Percentiles rank a stretch among this genome's conserved stretches.
Conservation (phyloP, 768 basidiomycete species). For the Mycena sanguinolenta region DNA sequence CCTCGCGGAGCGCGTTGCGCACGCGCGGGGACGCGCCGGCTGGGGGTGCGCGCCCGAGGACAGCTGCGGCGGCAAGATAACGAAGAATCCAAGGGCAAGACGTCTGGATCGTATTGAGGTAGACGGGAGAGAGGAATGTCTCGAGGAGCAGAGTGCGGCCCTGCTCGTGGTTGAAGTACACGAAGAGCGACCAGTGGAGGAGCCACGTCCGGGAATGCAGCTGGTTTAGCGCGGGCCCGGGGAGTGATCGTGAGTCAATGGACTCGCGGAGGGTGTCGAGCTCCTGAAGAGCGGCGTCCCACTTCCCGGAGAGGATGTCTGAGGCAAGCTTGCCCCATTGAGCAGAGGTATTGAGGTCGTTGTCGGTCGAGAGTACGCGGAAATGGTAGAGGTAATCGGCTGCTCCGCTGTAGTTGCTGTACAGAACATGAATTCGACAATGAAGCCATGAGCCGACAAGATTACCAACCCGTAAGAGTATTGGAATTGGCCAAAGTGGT, state of each 20-base stretch:
- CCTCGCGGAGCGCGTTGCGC: slow-evolving; percentile 89
- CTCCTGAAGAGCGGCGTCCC: slow-evolving; percentile 96
- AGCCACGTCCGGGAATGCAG: slow-evolving; percentile 97
- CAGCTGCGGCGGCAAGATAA: slow-evolving; percentile 93
- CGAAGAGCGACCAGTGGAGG: slow-evolving; percentile 97
- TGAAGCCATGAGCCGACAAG: too few relatives aligned
- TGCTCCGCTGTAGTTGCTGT: slow-evolving; percentile 88
- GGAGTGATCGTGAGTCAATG: slow-evolving; percentile 84
- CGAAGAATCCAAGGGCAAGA: slow-evolving; percentile 94
- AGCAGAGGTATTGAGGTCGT: slow-evolving; percentile 93
- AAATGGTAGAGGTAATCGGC: slow-evolving; percentile 99
- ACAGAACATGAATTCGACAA: slow-evolving; percentile 1
- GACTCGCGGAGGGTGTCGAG: slow-evolving; percentile 94
- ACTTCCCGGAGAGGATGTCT: slow-evolving; percentile 94
- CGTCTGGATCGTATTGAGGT: slow-evolving; percentile 99
- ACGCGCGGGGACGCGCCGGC: slow-evolving; percentile 75
- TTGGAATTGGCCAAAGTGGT: slow-evolving; percentile 99
- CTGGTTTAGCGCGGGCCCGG: slow-evolving; percentile 84
- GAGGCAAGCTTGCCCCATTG: slow-evolving; percentile 99
- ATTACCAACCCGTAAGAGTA: slow-evolving; percentile 84
- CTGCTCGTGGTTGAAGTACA: slow-evolving; percentile 96
- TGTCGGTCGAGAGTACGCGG: slow-evolving; percentile 95
- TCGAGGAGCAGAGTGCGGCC: slow-evolving; percentile 94
- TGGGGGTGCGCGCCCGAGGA: slow-evolving; percentile 75
- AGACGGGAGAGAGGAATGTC: slow-evolving; percentile 95